These are phyloP conservation scores for Ophiostoma piceae DNA, from an alignment of 2,329 filamentous ascomycete genomes.

Conservation along the genomic window DNA sequence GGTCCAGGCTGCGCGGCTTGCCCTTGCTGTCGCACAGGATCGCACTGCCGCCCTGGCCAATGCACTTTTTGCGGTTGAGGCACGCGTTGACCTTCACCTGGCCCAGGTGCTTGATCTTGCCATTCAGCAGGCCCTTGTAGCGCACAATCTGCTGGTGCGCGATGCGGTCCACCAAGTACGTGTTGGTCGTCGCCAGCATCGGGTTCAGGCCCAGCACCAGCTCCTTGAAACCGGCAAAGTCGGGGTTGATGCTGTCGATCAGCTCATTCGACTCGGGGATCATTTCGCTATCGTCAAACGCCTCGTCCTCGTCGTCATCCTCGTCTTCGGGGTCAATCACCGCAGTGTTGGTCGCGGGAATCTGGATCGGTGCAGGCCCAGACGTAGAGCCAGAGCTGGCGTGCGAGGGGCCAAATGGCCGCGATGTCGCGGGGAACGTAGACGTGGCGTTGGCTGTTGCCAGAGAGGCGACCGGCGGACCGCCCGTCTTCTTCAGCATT, in stretches of 20 bases:
- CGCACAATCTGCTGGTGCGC: slow-evolving; percentile 73
- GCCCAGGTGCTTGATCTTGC: slow-evolving; percentile 64
- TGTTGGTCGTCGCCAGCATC: slow-evolving; percentile 50
- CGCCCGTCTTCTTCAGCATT: slow-evolving; percentile 50
- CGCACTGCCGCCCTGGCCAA: slow-evolving; percentile 61
- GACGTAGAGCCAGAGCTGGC: neutral
- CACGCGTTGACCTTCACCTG: slow-evolving; percentile 54
- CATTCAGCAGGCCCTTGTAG: slow-evolving; percentile 70
- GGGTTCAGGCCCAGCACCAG: slow-evolving; percentile 72
- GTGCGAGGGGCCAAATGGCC: neutral
- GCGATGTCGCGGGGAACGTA: slow-evolving; percentile 10
- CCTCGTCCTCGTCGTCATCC: slow-evolving; percentile 51
- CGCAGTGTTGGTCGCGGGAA: slow-evolving; percentile 19
- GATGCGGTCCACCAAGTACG: slow-evolving; percentile 70
- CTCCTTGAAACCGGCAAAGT: slow-evolving; percentile 67
- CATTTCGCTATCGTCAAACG: slow-evolving; percentile 55
- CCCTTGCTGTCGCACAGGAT: slow-evolving; percentile 56
- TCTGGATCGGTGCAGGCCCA: slow-evolving; percentile 21
- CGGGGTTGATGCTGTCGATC: slow-evolving; percentile 65
- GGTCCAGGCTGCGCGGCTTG: slow-evolving; percentile 56
- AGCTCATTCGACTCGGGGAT: slow-evolving; percentile 57
- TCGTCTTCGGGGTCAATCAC: slow-evolving; percentile 43
- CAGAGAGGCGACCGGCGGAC: slow-evolving; percentile 49
- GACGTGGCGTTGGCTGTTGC: slow-evolving; percentile 37
- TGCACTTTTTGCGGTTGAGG: slow-evolving; percentile 56